Base-by-base conservation (phyloP, 2,329 filamentous ascomycete species). In the Curvularia hawaiiensis region DNA sequence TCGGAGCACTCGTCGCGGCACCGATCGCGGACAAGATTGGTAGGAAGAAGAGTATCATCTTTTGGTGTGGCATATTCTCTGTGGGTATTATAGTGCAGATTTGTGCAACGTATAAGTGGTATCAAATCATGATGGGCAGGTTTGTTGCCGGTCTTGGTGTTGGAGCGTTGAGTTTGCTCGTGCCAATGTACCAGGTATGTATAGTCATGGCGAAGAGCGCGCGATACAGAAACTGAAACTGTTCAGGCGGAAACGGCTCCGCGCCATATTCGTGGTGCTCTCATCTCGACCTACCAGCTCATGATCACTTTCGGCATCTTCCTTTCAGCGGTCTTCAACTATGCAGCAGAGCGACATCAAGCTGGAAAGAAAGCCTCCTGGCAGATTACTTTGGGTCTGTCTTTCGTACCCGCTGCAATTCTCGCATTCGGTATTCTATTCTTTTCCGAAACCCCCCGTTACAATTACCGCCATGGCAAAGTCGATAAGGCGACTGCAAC, bases 271-370 rank as follows among this genome's bases (percentile, higher is more conserved):
- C 84, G 88, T 63, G 86, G 85, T 63, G 79, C 86, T 6, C 79
- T 89, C 41, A 82, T 90, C 47, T 65, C 83, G 1, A 83, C 81
- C 24, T 90, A 89, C 71, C 88, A 90, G 77, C 81, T 90, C 3
- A 84, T 89, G 71, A 86, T 90, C 67, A 90, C 87, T 0, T 78
- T 89, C 35, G 88, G 88, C 55, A 89, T 90, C 70, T 86, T 78
- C 57, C 69, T 80, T 26, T 79, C 76, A 2, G 74, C 74, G 35
- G 70, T 76, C 56, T 78, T 81, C 73, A 87, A 89, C 71, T 88
- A 78, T 67, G 85, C 85, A 10, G 88, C 87, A 20, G 78, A 85
- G 61, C 76, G 73, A 8, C 79, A 78, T 56, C 40, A 59, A 58
- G 53, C 60, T 14, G 61, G 64, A 1, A 78, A 76, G 59, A 81